Percentiles rank a stretch among this genome's conserved stretches.
Evolutionary conservation across 2,329 filamentous ascomycete genomes (phyloP).

Genomic region (Fusarium sp.): DNA sequence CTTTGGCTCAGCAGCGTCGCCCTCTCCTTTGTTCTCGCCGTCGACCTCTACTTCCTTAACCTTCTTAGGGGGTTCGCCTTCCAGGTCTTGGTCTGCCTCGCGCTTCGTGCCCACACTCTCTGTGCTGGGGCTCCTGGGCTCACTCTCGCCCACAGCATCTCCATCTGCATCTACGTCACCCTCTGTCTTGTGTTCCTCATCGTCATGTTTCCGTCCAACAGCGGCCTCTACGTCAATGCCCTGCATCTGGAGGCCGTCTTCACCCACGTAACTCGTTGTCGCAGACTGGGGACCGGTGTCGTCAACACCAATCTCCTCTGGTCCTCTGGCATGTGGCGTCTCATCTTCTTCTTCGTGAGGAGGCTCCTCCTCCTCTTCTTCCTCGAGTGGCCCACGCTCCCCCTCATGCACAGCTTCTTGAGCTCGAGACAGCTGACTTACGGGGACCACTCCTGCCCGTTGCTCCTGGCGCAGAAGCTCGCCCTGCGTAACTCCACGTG

Average conservation of each 20-base stretch:
- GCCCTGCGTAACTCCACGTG: slow-evolving; percentile 81
- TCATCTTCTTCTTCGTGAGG: slow-evolving; percentile 66
- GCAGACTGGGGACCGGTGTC: slow-evolving; percentile 84
- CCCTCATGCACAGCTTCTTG: slow-evolving; percentile 53
- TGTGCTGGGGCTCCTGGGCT: slow-evolving; percentile 49
- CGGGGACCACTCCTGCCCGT: slow-evolving; percentile 83
- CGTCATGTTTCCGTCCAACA: slow-evolving; percentile 66
- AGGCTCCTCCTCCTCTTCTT: slow-evolving; percentile 45
- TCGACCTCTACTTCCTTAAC: slow-evolving; percentile 60
- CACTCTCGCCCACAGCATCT: slow-evolving; percentile 46
- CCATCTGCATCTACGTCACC: slow-evolving; percentile 38
- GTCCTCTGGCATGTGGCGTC: slow-evolving; percentile 87
- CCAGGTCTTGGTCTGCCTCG: slow-evolving; percentile 67
- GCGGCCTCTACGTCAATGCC: slow-evolving; percentile 74
- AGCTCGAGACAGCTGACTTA: slow-evolving; percentile 69
- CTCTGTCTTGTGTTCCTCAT: slow-evolving; percentile 42
- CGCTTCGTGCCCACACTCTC: slow-evolving; percentile 66
- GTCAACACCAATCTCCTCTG: slow-evolving; percentile 86
- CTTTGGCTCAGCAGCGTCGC: slow-evolving; percentile 16
- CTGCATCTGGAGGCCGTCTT: slow-evolving; percentile 64
- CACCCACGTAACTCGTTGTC: slow-evolving; percentile 58
- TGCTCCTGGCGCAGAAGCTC: slow-evolving; percentile 91
- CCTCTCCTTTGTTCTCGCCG: slow-evolving; percentile 58
- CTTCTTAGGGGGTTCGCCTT: slow-evolving; percentile 63
- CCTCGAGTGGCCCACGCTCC: slow-evolving; percentile 48